Conservation (phyloP, 1,139 yeast genomes). For the Nakaseomyces bracarensis region DNA sequence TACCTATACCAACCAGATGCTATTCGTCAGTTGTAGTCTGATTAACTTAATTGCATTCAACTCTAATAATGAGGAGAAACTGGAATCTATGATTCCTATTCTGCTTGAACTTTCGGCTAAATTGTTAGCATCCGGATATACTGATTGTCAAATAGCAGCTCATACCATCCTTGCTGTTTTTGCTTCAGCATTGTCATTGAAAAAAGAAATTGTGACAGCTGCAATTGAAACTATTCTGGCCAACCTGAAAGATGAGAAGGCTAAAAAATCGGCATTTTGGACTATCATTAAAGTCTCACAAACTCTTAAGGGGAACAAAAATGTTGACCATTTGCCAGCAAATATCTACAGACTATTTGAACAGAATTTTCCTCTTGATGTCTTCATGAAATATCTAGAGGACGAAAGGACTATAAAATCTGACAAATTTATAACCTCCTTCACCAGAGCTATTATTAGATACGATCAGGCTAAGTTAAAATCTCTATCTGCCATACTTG, state of each 20-base stretch:
- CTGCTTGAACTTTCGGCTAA: slow-evolving; percentile 52
- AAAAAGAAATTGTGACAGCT: slow-evolving; percentile 54
- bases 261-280: slow-evolving; percentile 36
- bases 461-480: slow-evolving; percentile 33
- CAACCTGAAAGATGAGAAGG: slow-evolving; percentile 36
- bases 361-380: slow-evolving; percentile 18
- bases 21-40: slow-evolving; percentile 73
- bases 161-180: slow-evolving; percentile 76
- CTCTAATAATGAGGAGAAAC: slow-evolving; percentile 35
- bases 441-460: slow-evolving; percentile 34
- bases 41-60: slow-evolving; percentile 51
- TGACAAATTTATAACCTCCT: slow-evolving; percentile 33
- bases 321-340: slow-evolving; percentile 35
- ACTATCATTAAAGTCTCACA: slow-evolving; percentile 36
- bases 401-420: slow-evolving; percentile 22
- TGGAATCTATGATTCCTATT: slow-evolving; percentile 41
- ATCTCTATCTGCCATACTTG: slow-evolving; percentile 28
- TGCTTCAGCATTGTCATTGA: slow-evolving; percentile 61
- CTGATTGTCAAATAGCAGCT: slow-evolving; percentile 73
- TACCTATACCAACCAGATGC: slow-evolving; percentile 61
- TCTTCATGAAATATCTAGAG: slow-evolving; percentile 24
- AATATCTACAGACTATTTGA: slow-evolving; percentile 32
- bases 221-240: slow-evolving; percentile 60
- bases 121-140: slow-evolving; percentile 41
- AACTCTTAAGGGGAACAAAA: slow-evolving; percentile 34